A percentile compares a stretch with the other conserved stretches of the same genome.
These are phyloP conservation scores for Venturia effusa DNA, from an alignment of 2,329 filamentous ascomycete species.

Conservation along the genomic window DNA sequence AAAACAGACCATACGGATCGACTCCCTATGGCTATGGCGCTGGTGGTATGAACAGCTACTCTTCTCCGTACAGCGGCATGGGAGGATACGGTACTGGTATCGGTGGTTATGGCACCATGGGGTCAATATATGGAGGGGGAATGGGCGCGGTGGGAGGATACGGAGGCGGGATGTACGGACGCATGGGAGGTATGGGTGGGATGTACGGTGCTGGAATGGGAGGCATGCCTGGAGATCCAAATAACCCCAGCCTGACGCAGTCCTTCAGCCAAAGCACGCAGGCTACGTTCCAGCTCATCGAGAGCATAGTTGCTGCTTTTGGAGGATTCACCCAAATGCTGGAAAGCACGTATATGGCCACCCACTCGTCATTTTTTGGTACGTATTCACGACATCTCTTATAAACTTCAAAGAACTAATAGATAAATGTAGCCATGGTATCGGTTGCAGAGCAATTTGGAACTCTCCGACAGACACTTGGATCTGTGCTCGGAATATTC, in stretches of 20 bases:
- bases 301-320: conserved; percentile 93
- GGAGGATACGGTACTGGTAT: conserved; percentile 37
- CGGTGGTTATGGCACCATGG: conserved; percentile 31
- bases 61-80: conserved; percentile 42
- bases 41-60: conserved; percentile 15
- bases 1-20: conserved; percentile 39
- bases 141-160: conserved; percentile 21
- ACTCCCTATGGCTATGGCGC: conserved; percentile 27
- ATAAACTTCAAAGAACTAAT: neutral
- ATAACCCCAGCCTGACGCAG: conserved; percentile 90
- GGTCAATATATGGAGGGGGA: conserved; percentile 28
- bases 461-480: conserved; percentile 83
- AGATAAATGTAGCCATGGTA: conserved; percentile 61
- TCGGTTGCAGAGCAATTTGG: conserved; percentile 96
- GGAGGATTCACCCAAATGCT: conserved; percentile 98
- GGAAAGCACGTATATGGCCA: conserved; percentile 99
- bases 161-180: conserved; percentile 21
- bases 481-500: conserved; percentile 90
- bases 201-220: conserved; percentile 41
- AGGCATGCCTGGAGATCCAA: conserved; percentile 47
- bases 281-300: conserved; percentile 95
- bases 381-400: conserved; percentile 16
- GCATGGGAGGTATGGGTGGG: conserved; percentile 30
- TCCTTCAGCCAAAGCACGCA: conserved; percentile 91
- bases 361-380: conserved; percentile 98